phyloP scores from a whole-genome alignment of 805 yeast genomes.

The Candida hungchunana region DNA sequence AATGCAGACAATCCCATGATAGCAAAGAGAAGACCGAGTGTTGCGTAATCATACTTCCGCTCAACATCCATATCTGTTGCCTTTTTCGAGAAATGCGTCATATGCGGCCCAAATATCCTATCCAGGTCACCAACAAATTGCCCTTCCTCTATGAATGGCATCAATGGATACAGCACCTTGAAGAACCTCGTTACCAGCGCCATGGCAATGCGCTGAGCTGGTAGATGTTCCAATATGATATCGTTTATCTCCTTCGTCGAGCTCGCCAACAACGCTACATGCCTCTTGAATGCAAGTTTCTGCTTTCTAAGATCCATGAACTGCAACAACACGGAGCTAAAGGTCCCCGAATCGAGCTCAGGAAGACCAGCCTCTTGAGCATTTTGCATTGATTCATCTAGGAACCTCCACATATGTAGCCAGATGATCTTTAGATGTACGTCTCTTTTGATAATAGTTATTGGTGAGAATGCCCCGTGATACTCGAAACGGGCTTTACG shows the following conservation, averaged over 20 bases:
- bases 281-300: conserved; percentile 6
- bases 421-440: conserved; percentile 31
- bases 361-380: not conserved
- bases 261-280: not conserved
- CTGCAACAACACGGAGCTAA: not conserved
- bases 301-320: conserved; percentile 14
- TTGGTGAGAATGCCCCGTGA: conserved; percentile 50
- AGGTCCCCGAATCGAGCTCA: not conserved
- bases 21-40: conserved; percentile 17
- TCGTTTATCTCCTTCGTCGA: conserved; percentile 9
- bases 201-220: conserved; percentile 12
- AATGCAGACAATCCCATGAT: conserved; percentile 20
- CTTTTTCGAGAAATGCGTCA: not conserved
- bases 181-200: conserved; percentile 20
- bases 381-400: conserved; percentile 5
- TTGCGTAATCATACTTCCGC: conserved; percentile 16
- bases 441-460: conserved; percentile 44
- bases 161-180: conserved; percentile 21
- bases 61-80: conserved; percentile 4
- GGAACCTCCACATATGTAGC: conserved; percentile 24
- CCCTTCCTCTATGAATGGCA: conserved; percentile 23
- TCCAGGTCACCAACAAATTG: conserved; percentile 16
- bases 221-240: conserved; percentile 14
- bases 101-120: conserved; percentile 11
- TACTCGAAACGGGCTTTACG: conserved; percentile 38